phyloP scores from a whole-genome alignment of 2,329 filamentous ascomycete species.

The Aspergillus fischeri region DNA sequence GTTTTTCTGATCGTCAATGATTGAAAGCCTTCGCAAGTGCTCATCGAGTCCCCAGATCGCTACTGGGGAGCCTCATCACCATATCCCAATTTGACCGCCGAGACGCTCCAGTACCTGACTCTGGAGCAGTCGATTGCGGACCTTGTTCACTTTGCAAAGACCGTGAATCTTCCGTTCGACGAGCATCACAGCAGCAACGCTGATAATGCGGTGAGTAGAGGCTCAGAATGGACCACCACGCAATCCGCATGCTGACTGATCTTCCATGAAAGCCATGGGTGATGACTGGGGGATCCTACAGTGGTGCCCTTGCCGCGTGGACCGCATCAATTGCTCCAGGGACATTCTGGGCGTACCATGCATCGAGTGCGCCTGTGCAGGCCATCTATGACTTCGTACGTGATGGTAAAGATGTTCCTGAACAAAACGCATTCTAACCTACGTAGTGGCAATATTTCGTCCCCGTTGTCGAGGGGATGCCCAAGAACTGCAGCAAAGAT shows the following conservation, averaged over 20 bases:
- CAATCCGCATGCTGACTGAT: background rate
- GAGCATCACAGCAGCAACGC: conserved; percentile 46
- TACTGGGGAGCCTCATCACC: conserved; percentile 58
- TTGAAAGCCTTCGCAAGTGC: no score
- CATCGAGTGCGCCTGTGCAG: conserved; percentile 54
- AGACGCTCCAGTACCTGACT: conserved; percentile 53
- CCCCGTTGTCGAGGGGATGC: conserved; percentile 56
- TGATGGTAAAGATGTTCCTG: background rate
- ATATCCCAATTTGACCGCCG: conserved; percentile 47
- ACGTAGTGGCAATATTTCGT: conserved; percentile 53
- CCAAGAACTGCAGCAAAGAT: conserved; percentile 55
- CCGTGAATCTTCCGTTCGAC: conserved; percentile 53
- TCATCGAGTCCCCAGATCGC: conserved; percentile 39
- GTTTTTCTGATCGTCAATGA: conserved; percentile 8
- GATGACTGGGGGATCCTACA: conserved; percentile 54
- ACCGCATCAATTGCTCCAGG: conserved; percentile 50
- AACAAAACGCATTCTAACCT: background rate
- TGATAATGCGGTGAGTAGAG: conserved; percentile 38
- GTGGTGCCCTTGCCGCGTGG: conserved; percentile 55
- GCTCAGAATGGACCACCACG: accelerated
- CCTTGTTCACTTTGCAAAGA: conserved; percentile 51
- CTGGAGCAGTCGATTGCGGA: conserved; percentile 53
- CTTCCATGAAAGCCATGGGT: conserved; percentile 49
- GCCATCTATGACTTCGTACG: conserved; percentile 50
- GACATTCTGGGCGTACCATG: conserved; percentile 59